Base-by-base conservation (phyloP, 768 basidiomycete genomes). In the Auricularia sp. region DNA sequence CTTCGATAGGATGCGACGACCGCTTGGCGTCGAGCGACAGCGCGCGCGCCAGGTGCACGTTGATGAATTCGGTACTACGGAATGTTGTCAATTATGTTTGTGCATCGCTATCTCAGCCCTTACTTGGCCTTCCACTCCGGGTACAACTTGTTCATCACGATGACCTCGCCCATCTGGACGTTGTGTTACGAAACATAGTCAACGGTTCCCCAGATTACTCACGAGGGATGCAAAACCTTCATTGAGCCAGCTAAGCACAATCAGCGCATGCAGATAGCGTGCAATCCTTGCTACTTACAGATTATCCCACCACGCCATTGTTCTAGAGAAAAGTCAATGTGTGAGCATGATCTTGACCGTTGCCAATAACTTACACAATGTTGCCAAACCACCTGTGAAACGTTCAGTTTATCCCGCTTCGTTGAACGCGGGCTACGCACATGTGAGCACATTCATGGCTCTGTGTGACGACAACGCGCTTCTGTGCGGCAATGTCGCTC, bases 261-360 rank as follows among this genome's bases (percentile, higher is more conserved):
- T 44, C 8, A 18, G n/a, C 10, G 6, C 14, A 33, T 16, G 39
- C 62, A n/a, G 16, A 7, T 51, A 21, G 34, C 18, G 36, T 44
- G 1, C 29, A n/a, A 65, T 21, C 44, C 75, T 39, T 62, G 83
- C 85, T 64, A 91, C 75, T 61, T 63, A 73, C 60, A 92, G 79
- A 73, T 90, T 87, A 66, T 90, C 85, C 90, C 91, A 93, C 91
- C 91, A 93, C 70, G 84, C 84, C 93, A 95, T 94, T 0, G 93
- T 96, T 5, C 91, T 88, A 69, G 18, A n/a, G 53, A 14, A 8
- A 7, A 10, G 18, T 54, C 53, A 54, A 18, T 11, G 10, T 18
- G 18, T 29, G 53, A 7, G 53, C n/a, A 54, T 29, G 8, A 11
- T 7, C n/a, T 10, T 18, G n/a, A 18, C 7, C 10, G 11, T 7